A percentile compares a stretch with the other conserved stretches of the same genome.
phyloP scores from a whole-genome alignment of 2,329 filamentous ascomycete species.

The Aspergillus sp. region DNA sequence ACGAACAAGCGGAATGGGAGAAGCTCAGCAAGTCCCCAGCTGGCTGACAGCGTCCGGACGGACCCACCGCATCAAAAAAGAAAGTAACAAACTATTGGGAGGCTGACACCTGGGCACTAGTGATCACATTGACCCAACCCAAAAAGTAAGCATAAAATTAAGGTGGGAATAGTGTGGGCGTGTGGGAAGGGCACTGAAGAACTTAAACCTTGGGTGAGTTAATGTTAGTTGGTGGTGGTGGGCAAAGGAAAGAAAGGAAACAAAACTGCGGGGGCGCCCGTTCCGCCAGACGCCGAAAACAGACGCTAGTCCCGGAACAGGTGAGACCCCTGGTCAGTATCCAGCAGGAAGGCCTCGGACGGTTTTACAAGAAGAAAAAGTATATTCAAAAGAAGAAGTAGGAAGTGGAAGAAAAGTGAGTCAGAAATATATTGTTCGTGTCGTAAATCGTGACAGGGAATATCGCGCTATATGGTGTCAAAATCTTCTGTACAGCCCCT shows the following conservation, averaged over 20 bases:
- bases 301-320: not conserved
- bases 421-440: not conserved
- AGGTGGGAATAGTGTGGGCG: not conserved
- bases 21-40: too few species aligned
- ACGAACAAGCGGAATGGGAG: too few species aligned
- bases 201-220: not conserved
- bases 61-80: too few species aligned
- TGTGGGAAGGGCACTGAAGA: not conserved
- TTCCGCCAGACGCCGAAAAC: not conserved
- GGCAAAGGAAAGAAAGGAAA: not conserved
- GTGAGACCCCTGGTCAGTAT: not conserved
- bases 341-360: not conserved
- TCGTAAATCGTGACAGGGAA: not conserved
- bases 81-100: too few species aligned
- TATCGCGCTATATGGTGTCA: not conserved
- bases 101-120: not conserved
- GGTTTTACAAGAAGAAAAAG: not conserved
- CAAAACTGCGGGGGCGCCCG: not conserved
- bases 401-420: too few species aligned
- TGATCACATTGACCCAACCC: not conserved
- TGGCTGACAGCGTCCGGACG: too few species aligned
- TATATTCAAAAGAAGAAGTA: too few species aligned
- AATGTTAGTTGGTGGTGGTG: not conserved
- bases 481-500: constrained; percentile 17
- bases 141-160: constrained; percentile 2